These are phyloP conservation scores for Cyberlindnera nakhonratchasimensis DNA, from an alignment of 805 yeast genomes.

Conservation along the genomic window DNA sequence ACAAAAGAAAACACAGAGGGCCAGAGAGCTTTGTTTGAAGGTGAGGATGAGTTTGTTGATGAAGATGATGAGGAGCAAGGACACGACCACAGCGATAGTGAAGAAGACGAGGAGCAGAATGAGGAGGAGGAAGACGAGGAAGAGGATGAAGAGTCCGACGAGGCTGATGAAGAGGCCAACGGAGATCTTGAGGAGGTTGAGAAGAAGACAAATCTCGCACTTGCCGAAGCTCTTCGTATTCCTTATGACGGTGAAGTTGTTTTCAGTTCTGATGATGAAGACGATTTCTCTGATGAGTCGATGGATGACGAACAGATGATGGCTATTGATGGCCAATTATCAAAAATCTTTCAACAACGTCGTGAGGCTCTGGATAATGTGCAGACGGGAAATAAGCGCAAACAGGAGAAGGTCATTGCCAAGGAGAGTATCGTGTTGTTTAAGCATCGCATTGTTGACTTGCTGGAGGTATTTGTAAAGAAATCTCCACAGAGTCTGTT, in stretches of 20 bases:
- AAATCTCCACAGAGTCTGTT: conserved; percentile 29
- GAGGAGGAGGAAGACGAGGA: conserved; percentile 31
- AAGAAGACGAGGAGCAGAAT: conserved; percentile 33
- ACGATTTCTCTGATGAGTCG: conserved; percentile 65
- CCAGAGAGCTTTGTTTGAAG: conserved; percentile 69
- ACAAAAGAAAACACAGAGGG: conserved; percentile 82
- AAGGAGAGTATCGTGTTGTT: conserved; percentile 74
- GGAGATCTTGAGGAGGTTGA: conserved; percentile 42
- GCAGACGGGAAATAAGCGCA: conserved; percentile 62
- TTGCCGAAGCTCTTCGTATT: conserved; percentile 70
- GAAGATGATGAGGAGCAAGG: conserved; percentile 42
- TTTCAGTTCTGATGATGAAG: conserved; percentile 43
- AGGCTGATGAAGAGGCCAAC: conserved; percentile 34
- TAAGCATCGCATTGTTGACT: conserved; percentile 74
- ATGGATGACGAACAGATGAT: conserved; percentile 98
- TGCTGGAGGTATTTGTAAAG: conserved; percentile 61
- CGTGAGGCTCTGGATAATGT: conserved; percentile 56
- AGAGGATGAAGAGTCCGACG: conserved; percentile 34
- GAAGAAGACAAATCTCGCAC: conserved; percentile 53
- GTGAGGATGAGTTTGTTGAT: conserved; percentile 46
- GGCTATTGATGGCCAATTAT: conserved; percentile 82
- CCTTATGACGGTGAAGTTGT: conserved; percentile 45
- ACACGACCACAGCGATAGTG: conserved; percentile 34
- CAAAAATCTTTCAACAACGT: conserved; percentile 82
- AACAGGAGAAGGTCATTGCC: conserved; percentile 73